Evolutionary conservation across 208 protist species (phyloP), one percentile per base, ranked within the genome.

Genomic region (Lotmaria passim): DNA sequence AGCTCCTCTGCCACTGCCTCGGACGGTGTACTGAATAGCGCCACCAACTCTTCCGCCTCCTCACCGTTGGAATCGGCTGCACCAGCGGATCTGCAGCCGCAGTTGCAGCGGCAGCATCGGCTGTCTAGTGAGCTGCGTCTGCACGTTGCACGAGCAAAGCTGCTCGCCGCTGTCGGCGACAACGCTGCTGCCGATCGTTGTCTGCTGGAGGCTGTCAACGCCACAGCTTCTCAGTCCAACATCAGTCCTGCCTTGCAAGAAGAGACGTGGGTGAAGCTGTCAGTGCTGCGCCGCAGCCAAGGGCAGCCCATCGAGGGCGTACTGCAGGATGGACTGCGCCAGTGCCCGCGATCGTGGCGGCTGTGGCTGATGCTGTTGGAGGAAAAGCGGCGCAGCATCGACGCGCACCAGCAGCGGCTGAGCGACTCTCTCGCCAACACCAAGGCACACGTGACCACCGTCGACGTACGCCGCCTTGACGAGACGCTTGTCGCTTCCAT

Each of bases 341-440:
- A 55, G 56, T 83, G 75, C 78, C 90, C 86, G 34, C 74, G 63
- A 14, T 90, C 85, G 19, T 65, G 65, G 21, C 59, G 75, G 36
- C 67, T 95, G 34, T 95, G 90, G 87, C 73, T 89, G 30, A 85
- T 95, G 79, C 78, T 78, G 44, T 58, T 95, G 52, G 82, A 92
- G 50, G 73, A 59, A 50, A 63, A 30, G 72, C 65, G 66, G 41
- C 50, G 62, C 31, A 34, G 19, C 14, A 72, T 78, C 17, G 39
- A 73, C 19, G 30, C 46, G 17, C 36, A 53, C n/a, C 63, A 63
- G 33, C 57, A 46, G 31, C 17, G 34, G 26, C 50, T 69, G 23
- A 46, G 24, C 10, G 47, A 31, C 3, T 66, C 72, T 7, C 43
- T 53, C n/a, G 21, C 15, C 62, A n/a, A 33, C 41, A 7, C 24